Conservation (phyloP, 1,284 basidiomycete species). For the Tilletia caries region DNA sequence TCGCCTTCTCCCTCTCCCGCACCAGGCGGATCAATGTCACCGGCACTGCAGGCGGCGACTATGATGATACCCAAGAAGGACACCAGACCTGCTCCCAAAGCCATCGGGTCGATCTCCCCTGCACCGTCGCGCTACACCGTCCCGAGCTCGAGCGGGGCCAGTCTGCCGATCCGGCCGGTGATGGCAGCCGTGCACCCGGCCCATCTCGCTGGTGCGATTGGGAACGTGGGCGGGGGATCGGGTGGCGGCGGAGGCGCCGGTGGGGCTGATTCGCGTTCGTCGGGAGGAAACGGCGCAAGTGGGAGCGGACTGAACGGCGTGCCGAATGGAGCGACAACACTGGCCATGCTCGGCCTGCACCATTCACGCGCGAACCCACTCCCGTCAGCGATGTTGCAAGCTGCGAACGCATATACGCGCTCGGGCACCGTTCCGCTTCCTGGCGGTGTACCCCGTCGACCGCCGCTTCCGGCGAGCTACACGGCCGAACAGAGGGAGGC, state of each 20-base stretch:
- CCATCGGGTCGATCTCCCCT: background rate
- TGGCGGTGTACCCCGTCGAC: background rate
- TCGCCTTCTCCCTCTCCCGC: no score
- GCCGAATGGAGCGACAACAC: background rate
- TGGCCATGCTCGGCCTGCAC: background rate
- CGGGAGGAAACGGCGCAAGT: background rate
- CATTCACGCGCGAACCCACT: background rate
- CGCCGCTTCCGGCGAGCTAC: background rate
- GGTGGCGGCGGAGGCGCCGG: background rate
- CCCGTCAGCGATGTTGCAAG: constrained; percentile 6
- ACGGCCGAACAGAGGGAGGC: constrained; percentile 1
- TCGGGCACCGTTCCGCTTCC: background rate
- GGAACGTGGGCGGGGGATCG: background rate
- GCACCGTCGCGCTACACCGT: background rate
- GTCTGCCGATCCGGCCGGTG: constrained; percentile 2
- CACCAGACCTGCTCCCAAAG: background rate
- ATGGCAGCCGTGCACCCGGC: constrained; percentile 9
- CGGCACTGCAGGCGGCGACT: constrained; percentile 33
- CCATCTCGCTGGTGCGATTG: background rate
- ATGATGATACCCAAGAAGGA: constrained; percentile 6
- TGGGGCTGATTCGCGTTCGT: background rate
- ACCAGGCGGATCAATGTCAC: no score
- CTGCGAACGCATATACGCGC: constrained; percentile 8
- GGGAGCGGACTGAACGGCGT: background rate
- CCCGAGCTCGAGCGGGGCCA: background rate